phyloP scores from a whole-genome alignment of 768 basidiomycete genomes.

The Russula griseocarnosa region DNA sequence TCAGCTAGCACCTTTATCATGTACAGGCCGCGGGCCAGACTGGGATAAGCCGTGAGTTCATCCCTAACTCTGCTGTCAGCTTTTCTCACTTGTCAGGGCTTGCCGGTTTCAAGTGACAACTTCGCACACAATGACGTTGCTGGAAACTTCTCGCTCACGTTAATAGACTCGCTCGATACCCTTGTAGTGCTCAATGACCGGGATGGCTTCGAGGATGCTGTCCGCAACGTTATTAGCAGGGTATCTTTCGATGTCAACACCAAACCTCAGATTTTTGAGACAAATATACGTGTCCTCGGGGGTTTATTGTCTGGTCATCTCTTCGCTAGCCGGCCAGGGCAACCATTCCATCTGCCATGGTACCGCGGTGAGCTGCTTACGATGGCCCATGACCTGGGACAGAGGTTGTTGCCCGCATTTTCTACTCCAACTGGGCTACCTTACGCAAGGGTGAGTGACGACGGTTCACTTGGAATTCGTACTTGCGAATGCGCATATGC shows the following conservation, averaged over 20 bases:
- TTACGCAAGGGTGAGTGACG: conserved; percentile 67
- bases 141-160: conserved; percentile 86
- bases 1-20: conserved; percentile 85
- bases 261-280: conserved; percentile 97
- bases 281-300: conserved; percentile 90
- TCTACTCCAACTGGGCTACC: conserved; percentile 88
- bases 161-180: conserved; percentile 81
- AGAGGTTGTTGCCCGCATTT: conserved; percentile 86
- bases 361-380: conserved; percentile 75
- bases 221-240: conserved; percentile 73
- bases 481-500: conserved; percentile 13
- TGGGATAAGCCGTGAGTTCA: conserved; percentile 70
- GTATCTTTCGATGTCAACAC: conserved; percentile 92
- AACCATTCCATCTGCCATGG: conserved; percentile 76
- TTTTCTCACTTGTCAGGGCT: conserved; percentile 24
- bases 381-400: conserved; percentile 83
- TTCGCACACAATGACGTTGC: conserved; percentile 86
- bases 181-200: conserved; percentile 83
- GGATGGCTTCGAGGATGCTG: conserved; percentile 75
- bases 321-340: conserved; percentile 62
- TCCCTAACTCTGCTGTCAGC: conserved; percentile 4
- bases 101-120: conserved; percentile 53
- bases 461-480: conserved; percentile 15
- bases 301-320: conserved; percentile 84
- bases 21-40: conserved; percentile 82